These are phyloP conservation scores for Wickerhamiella hasegawae DNA, from an alignment of 805 yeast species.

Conservation along the genomic window DNA sequence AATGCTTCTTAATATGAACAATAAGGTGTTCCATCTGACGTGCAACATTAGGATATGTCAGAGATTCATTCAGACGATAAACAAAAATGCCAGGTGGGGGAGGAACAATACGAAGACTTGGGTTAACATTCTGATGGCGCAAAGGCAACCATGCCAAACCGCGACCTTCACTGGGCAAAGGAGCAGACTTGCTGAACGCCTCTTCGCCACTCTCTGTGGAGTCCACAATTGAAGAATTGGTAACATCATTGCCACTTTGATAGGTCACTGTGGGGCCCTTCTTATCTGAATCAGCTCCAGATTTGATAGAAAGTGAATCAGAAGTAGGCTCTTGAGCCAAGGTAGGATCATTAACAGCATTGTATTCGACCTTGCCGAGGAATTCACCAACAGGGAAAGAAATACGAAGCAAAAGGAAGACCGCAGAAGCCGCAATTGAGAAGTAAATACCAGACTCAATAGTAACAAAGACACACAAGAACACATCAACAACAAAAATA, in stretches of 20 bases:
- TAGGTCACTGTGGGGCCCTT: not conserved
- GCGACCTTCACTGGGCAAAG: conserved; percentile 1
- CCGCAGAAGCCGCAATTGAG: conserved; percentile 73
- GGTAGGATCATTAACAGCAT: conserved; percentile 52
- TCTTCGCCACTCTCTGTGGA: not conserved
- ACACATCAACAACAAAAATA: conserved; percentile 55
- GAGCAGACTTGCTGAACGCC: conserved; percentile 1
- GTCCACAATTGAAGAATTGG: not conserved
- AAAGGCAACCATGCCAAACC: conserved; percentile 22
- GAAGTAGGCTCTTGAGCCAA: conserved; percentile 19
- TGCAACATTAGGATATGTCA: conserved; percentile 69
- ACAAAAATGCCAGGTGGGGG: conserved; percentile 90
- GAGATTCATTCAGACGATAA: conserved; percentile 66
- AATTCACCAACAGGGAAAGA: conserved; percentile 73
- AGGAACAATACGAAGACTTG: conserved; percentile 40
- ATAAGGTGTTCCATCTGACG: conserved; percentile 51
- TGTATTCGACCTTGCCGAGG: conserved; percentile 60
- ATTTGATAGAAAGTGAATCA: conserved; percentile 9
- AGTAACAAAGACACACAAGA: conserved; percentile 59
- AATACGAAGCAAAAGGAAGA: conserved; percentile 51
- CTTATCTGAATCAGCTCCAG: not conserved
- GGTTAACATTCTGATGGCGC: conserved; percentile 33
- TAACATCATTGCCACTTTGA: not conserved
- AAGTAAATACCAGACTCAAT: conserved; percentile 86
- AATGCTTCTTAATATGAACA: conserved; percentile 45